Conservation (phyloP, 2,329 filamentous ascomycete genomes). For the Colletotrichum sp. region DNA sequence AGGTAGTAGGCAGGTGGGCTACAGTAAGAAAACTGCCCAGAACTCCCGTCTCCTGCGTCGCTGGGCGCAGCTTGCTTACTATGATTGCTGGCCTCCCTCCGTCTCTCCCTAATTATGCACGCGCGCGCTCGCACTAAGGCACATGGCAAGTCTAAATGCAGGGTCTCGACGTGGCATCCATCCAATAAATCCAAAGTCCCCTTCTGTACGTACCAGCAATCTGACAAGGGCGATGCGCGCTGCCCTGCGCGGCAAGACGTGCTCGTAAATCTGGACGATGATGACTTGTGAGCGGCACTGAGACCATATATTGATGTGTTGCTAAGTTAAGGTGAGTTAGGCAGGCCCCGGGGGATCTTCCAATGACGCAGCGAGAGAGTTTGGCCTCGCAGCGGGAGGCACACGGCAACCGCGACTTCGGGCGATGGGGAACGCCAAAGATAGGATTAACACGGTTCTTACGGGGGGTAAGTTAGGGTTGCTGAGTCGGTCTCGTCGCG, state of each 20-base stretch:
- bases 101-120: background rate
- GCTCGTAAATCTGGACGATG: background rate
- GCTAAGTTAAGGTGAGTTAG: background rate
- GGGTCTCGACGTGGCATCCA: background rate
- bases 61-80: background rate
- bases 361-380: background rate
- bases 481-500: background rate
- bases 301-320: background rate
- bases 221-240: background rate
- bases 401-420: background rate
- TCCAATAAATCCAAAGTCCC: background rate
- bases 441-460: background rate
- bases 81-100: background rate
- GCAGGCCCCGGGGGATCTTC: background rate
- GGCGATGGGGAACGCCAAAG: background rate
- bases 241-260: background rate
- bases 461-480: background rate
- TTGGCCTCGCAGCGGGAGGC: constrained; percentile 14
- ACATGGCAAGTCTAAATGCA: background rate
- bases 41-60: background rate
- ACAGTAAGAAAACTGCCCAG: background rate
- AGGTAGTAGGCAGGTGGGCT: background rate
- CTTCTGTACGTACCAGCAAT: background rate
- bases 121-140: background rate
- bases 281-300: background rate